A percentile compares a stretch with the other conserved stretches of the same genome.
Conservation (phyloP, 2,329 filamentous ascomycete species). For the Nemania sp. region DNA sequence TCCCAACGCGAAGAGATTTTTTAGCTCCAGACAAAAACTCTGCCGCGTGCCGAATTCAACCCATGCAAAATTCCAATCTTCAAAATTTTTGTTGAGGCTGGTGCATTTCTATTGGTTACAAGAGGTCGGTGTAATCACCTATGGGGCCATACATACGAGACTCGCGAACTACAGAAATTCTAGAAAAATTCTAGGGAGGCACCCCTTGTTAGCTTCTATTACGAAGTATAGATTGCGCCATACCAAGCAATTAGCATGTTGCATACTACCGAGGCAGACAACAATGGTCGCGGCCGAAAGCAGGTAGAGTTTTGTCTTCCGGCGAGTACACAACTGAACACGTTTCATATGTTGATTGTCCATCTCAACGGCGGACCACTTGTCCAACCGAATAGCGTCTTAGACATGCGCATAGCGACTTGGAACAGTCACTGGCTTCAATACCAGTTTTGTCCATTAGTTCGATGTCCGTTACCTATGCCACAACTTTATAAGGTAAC, state of each 20-base stretch:
- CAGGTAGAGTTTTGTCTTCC: not conserved
- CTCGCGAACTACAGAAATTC: constrained; percentile 12
- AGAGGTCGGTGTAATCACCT: constrained; percentile 2
- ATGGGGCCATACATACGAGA: constrained; percentile 5
- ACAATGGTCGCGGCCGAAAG: no score
- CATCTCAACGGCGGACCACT: not conserved
- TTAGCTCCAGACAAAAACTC: constrained; percentile 17
- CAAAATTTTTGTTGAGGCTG: constrained; percentile 9
- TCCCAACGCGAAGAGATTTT: constrained; percentile 5
- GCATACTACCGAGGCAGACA: no score
- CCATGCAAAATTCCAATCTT: no score
- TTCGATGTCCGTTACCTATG: no score
- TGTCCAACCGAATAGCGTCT: no score
- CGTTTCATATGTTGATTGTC: not conserved
- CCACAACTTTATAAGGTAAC: no score
- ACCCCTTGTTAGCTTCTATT: constrained; percentile 15
- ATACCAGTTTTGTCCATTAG: no score
- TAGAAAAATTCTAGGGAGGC: constrained; percentile 28
- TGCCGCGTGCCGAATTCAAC: constrained; percentile 9
- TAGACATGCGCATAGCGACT: no score
- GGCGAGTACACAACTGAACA: constrained; percentile 1
- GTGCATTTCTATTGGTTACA: constrained; percentile 1
- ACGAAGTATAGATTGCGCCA: constrained; percentile 6
- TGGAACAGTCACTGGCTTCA: no score
- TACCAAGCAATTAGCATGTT: not conserved